Evolutionary conservation across 306 rosid species (phyloP).

Genomic region (Cicer chorassanicum): DNA sequence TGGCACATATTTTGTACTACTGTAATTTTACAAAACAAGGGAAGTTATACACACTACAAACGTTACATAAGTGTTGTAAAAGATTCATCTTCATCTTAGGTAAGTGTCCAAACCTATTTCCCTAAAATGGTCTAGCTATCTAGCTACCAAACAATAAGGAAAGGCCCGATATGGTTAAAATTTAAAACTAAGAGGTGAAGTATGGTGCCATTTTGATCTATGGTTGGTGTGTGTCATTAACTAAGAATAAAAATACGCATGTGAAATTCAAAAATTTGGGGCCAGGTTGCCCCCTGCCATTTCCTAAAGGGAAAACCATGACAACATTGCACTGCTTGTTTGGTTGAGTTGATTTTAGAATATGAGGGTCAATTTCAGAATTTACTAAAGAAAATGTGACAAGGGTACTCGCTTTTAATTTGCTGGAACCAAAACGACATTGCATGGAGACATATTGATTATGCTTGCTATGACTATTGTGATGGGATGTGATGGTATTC

Average conservation of each 20-base stretch:
- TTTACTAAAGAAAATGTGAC: background rate
- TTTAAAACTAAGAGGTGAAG: conserved; percentile 13
- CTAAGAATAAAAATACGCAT: conserved; percentile 36
- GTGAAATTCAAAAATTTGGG: conserved; percentile 44
- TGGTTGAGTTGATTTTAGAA: conserved; percentile 42
- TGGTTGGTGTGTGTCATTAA: conserved; percentile 59
- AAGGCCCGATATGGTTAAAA: conserved; percentile 32
- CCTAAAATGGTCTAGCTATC: conserved; percentile 17
- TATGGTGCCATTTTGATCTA: background rate
- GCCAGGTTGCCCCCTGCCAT: conserved; percentile 49
- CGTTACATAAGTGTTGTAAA: background rate
- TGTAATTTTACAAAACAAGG: too few species aligned
- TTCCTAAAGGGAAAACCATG: conserved; percentile 45
- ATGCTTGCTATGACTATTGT: conserved; percentile 36
- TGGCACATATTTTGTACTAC: too few species aligned
- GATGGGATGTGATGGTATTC: conserved; percentile 41
- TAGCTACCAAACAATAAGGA: conserved; percentile 10
- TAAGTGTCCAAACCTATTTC: conserved; percentile 36
- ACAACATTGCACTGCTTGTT: conserved; percentile 37
- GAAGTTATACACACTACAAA: too few species aligned
- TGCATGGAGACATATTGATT: conserved; percentile 48
- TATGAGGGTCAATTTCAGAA: conserved; percentile 9
- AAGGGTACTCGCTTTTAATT: background rate
- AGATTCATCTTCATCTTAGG: conserved; percentile 28
- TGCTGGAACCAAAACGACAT: conserved; percentile 43